phyloP scores from a whole-genome alignment of 306 rosid species.

The Psophocarpus tetragonolobus region DNA sequence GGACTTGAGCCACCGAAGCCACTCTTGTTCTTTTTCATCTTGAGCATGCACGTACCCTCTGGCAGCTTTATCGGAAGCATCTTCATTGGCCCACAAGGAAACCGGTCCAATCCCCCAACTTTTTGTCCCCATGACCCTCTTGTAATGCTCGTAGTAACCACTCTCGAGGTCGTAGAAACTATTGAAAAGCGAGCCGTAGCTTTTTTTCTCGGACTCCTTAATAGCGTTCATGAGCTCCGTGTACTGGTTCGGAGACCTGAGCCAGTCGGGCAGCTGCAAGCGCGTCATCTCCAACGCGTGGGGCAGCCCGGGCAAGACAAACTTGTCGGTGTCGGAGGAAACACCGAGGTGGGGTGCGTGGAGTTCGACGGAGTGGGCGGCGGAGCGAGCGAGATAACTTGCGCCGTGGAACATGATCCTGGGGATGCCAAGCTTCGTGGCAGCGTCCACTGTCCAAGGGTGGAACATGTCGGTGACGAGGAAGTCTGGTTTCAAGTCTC shows the following conservation, averaged over 20 bases:
- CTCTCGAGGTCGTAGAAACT: conserved; percentile 46
- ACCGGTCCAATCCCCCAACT: conserved; percentile 49
- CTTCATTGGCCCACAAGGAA: conserved; percentile 42
- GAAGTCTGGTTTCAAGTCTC: conserved; percentile 35
- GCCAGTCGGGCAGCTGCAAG: conserved; percentile 45
- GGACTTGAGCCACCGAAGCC: conserved; percentile 38
- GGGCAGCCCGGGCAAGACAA: conserved; percentile 36
- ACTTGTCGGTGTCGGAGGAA: conserved; percentile 26
- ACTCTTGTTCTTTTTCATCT: conserved; percentile 27
- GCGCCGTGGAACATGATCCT: conserved; percentile 37
- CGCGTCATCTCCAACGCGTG: conserved; percentile 39
- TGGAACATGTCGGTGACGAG: conserved; percentile 46
- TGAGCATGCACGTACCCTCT: conserved; percentile 32
- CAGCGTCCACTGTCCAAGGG: conserved; percentile 42
- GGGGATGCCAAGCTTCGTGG: conserved; percentile 31
- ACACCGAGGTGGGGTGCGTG: conserved; percentile 17
- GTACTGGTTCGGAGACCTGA: conserved; percentile 22
- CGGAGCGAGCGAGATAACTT: conserved; percentile 35
- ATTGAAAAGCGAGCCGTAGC: conserved; percentile 43
- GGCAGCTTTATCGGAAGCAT: conserved; percentile 32
- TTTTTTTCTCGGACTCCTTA: conserved; percentile 35
- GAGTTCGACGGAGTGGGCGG: conserved; percentile 8
- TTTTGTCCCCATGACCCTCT: conserved; percentile 31
- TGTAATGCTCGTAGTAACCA: conserved; percentile 33
- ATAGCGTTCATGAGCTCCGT: conserved; percentile 20